phyloP scores from a whole-genome alignment of 306 rosid genomes.

The Castanea sativa region DNA sequence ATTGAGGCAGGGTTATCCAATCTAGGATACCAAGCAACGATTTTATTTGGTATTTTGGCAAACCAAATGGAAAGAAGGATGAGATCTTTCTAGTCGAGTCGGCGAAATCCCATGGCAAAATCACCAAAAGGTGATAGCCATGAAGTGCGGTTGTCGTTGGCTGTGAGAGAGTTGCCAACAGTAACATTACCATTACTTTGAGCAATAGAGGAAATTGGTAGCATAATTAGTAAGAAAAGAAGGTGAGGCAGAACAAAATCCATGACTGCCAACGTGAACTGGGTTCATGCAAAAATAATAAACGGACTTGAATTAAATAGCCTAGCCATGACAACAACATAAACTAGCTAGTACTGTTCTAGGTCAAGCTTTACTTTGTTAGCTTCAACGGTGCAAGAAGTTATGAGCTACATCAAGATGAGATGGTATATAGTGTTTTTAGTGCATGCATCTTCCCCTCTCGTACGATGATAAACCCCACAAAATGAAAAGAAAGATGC shows the following conservation, averaged over 20 bases:
- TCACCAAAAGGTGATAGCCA: conserved; percentile 34
- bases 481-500: too few relatives aligned
- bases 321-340: too few relatives aligned
- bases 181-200: conserved; percentile 24
- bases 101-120: conserved; percentile 58
- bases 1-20: conserved; percentile 30
- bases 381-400: too few relatives aligned
- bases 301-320: too few relatives aligned
- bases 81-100: not conserved
- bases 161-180: not conserved
- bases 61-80: conserved; percentile 59
- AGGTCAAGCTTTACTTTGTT: too few relatives aligned
- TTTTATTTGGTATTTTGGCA: conserved; percentile 27
- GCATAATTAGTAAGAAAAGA: conserved; percentile 13
- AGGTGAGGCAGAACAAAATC: conserved; percentile 5
- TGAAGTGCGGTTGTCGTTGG: too few relatives aligned
- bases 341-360: too few relatives aligned
- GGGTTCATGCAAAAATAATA: too few relatives aligned
- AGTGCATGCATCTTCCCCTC: too few relatives aligned
- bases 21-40: conserved; percentile 50
- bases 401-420: too few relatives aligned
- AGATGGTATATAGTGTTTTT: too few relatives aligned
- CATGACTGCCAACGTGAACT: conserved; percentile 4
- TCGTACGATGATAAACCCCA: accelerated
- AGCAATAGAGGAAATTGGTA: conserved; percentile 22